Percentiles rank a stretch among this genome's conserved stretches.
Conservation (phyloP, 345 rosid genomes). For the Camelina neglecta region DNA sequence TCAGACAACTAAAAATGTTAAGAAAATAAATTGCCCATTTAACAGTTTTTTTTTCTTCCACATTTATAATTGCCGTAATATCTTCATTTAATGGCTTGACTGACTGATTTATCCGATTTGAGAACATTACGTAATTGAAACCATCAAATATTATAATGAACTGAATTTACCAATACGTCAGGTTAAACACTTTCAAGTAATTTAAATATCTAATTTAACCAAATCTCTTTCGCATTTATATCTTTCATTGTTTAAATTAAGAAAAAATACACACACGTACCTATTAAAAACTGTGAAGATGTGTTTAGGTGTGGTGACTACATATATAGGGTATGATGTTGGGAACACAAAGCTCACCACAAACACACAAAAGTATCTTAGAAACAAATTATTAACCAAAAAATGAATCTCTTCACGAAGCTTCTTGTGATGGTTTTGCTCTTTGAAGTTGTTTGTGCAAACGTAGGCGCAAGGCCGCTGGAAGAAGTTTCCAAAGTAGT, state of each 20-base stretch:
- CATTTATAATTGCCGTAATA: no score
- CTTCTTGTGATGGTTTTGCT: constrained; percentile 10
- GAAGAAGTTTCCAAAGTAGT: not conserved
- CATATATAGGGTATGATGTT: not conserved
- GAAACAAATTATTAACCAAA: not conserved
- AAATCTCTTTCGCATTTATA: constrained; percentile 12
- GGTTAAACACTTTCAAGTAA: constrained; percentile 16
- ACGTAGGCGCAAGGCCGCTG: constrained; percentile 18
- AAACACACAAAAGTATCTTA: constrained; percentile 13
- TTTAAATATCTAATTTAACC: not conserved
- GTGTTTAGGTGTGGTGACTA: constrained; percentile 2
- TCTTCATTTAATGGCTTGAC: not conserved
- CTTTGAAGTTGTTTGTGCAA: constrained; percentile 19
- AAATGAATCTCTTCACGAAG: constrained; percentile 8
- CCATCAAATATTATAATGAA: not conserved
- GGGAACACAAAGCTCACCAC: not conserved
- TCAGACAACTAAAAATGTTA: no score
- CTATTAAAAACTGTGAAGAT: not conserved
- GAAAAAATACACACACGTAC: not conserved
- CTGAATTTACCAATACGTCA: constrained; percentile 20
- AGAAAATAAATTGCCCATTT: no score
- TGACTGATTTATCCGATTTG: not conserved
- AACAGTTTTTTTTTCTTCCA: no score
- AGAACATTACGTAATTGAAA: not conserved
- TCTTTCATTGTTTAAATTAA: not conserved